phyloP scores from a whole-genome alignment of 1,284 basidiomycete genomes.

The Cerrena zonata region DNA sequence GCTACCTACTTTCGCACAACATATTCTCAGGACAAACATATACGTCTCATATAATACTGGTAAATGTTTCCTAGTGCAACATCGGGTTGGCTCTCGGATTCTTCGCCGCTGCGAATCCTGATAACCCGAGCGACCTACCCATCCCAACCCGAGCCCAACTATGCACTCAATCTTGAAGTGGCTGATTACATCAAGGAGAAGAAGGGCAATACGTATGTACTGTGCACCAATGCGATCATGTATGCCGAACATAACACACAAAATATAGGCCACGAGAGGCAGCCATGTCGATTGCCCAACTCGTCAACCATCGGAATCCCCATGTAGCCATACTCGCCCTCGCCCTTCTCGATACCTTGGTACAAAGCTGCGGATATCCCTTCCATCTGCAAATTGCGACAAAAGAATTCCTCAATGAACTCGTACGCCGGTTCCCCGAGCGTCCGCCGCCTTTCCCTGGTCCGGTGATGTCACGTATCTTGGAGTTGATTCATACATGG shows the following conservation, averaged over 20 bases:
- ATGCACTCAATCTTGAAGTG: conserved; percentile 88
- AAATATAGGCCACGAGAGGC: conserved; percentile 77
- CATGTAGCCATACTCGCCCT: conserved; percentile 83
- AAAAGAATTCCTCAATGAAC: conserved; percentile 97
- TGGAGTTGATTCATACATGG: conserved; percentile 93
- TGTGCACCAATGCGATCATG: not conserved
- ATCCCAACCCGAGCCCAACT: conserved; percentile 81
- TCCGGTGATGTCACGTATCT: conserved; percentile 88
- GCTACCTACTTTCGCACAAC: not conserved
- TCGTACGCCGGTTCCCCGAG: conserved; percentile 96
- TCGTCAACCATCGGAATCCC: conserved; percentile 85
- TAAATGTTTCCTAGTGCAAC: conserved; percentile 20
- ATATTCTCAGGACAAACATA: not conserved
- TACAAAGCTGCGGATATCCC: conserved; percentile 93
- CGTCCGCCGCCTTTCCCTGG: conserved; percentile 92
- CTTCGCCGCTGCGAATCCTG: conserved; percentile 62
- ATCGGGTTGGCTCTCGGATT: conserved; percentile 26
- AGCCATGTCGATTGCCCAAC: conserved; percentile 74
- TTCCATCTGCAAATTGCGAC: conserved; percentile 97
- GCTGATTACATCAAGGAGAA: conserved; percentile 90
- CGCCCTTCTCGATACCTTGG: conserved; percentile 85
- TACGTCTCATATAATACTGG: not conserved
- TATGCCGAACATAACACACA: not conserved
- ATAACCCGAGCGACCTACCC: conserved; percentile 86
- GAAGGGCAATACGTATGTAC: conserved; percentile 89